Percentiles rank a stretch among this genome's conserved stretches.
Evolutionary conservation across 352 stramenopile genomes (phyloP).

Genomic region (Thalassiosira delicatula): DNA sequence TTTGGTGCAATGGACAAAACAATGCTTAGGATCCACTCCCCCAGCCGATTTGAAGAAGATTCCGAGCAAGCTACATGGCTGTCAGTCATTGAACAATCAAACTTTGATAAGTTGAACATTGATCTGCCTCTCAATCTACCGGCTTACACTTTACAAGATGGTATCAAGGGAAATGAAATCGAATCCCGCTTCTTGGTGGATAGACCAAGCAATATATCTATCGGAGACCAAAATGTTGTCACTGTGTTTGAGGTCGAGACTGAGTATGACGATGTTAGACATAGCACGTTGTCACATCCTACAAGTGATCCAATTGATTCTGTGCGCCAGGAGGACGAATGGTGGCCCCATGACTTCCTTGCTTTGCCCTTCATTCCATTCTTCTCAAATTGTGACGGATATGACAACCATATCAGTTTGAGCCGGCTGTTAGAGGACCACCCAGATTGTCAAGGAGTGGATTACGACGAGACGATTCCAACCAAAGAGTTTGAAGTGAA

Average conservation of each 20-base stretch:
- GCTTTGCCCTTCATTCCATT: constrained; percentile 94
- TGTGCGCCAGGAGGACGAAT: constrained; percentile 35
- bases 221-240: constrained; percentile 83
- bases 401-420: constrained; percentile 92
- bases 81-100: constrained; percentile 85
- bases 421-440: constrained; percentile 93
- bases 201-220: constrained; percentile 90
- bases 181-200: constrained; percentile 89
- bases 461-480: constrained; percentile 88
- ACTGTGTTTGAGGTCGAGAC: neutral
- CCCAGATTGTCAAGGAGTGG: constrained; percentile 89
- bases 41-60: constrained; percentile 76
- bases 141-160: constrained; percentile 54
- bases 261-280: constrained; percentile 16
- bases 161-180: constrained; percentile 80
- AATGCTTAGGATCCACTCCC: constrained; percentile 90
- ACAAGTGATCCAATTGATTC: constrained; percentile 43
- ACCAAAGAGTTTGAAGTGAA: constrained; percentile 88
- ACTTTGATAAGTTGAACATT: constrained; percentile 83
- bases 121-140: constrained; percentile 95
- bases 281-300: neutral
- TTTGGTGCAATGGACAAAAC: constrained; percentile 86
- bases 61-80: constrained; percentile 73
- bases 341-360: constrained; percentile 49
- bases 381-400: constrained; percentile 94